These are phyloP conservation scores for Kuraishia cidri DNA, from an alignment of 805 yeast species.

Conservation along the genomic window DNA sequence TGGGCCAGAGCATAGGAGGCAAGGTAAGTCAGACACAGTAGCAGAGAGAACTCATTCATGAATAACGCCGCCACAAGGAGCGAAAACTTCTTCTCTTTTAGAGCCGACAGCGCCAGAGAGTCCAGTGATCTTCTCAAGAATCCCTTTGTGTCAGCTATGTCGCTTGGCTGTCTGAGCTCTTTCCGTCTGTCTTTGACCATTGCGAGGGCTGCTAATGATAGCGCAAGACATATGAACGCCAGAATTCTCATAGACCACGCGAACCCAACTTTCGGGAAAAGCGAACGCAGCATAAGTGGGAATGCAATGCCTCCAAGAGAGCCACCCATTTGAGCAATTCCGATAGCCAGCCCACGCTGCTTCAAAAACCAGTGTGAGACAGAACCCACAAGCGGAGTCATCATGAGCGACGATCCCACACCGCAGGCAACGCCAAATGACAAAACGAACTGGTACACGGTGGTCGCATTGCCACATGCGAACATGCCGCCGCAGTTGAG, in stretches of 20 bases:
- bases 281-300: conserved; percentile 38
- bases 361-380: conserved; percentile 54
- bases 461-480: conserved; percentile 42
- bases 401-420: conserved; percentile 45
- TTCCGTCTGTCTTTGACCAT: conserved; percentile 32
- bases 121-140: conserved; percentile 7
- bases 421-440: conserved; percentile 50
- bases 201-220: conserved; percentile 23
- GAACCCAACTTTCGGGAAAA: conserved; percentile 38
- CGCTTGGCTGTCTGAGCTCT: conserved; percentile 13
- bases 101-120: conserved; percentile 24
- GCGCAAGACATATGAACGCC: conserved; percentile 31
- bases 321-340: conserved; percentile 41
- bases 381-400: conserved; percentile 53
- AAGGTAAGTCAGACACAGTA: conserved; percentile 35
- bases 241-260: conserved; percentile 46
- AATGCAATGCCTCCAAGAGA: conserved; percentile 41
- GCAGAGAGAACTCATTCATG: conserved; percentile 31
- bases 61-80: conserved; percentile 32
- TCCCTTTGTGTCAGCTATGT: conserved; percentile 9
- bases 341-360: conserved; percentile 46
- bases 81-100: conserved; percentile 28
- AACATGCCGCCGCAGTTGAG: conserved; percentile 40
- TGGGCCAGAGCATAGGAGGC: conserved; percentile 37
- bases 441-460: conserved; percentile 53